Percentiles rank a stretch among this genome's conserved stretches.
Conservation (phyloP, 495 filamentous ascomycete species). For the Xylaria curta region DNA sequence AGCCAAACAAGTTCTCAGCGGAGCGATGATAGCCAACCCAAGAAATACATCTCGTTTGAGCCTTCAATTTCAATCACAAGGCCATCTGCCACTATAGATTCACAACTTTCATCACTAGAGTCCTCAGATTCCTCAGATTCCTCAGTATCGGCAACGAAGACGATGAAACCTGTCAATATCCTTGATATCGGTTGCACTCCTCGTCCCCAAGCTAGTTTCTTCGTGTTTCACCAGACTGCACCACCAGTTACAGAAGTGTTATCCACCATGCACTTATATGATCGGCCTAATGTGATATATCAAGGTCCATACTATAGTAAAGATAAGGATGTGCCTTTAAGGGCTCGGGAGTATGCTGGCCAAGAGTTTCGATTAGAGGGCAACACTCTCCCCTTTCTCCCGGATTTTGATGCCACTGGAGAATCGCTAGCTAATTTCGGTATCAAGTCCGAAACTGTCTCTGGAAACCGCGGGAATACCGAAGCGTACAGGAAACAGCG, state of each 20-base stretch:
- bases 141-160: constrained; percentile 3
- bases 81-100: constrained; percentile 10
- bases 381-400: constrained; percentile 74
- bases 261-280: constrained; percentile 51
- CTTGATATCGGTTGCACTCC: constrained; percentile 33
- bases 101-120: constrained; percentile 16
- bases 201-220: constrained; percentile 33
- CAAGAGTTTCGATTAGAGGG: constrained; percentile 83
- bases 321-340: constrained; percentile 84
- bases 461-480: constrained; percentile 60
- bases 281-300: constrained; percentile 67
- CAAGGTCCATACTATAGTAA: constrained; percentile 87
- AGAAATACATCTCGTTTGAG: constrained; percentile 51
- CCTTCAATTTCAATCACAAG: constrained; percentile 19
- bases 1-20: constrained; percentile 67
- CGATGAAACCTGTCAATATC: constrained; percentile 15
- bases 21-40: constrained; percentile 42
- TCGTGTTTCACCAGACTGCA: constrained; percentile 41
- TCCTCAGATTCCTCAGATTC: constrained; percentile 27
- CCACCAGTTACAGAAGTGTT: constrained; percentile 48
- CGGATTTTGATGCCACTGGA: constrained; percentile 75
- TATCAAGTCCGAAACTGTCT: constrained; percentile 49
- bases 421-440: constrained; percentile 62
- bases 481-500: constrained; percentile 56
- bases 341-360: constrained; percentile 83